Evolutionary conservation across 176 grass and related monocot species (phyloP).

Genomic region (Saccharum spontaneum): DNA sequence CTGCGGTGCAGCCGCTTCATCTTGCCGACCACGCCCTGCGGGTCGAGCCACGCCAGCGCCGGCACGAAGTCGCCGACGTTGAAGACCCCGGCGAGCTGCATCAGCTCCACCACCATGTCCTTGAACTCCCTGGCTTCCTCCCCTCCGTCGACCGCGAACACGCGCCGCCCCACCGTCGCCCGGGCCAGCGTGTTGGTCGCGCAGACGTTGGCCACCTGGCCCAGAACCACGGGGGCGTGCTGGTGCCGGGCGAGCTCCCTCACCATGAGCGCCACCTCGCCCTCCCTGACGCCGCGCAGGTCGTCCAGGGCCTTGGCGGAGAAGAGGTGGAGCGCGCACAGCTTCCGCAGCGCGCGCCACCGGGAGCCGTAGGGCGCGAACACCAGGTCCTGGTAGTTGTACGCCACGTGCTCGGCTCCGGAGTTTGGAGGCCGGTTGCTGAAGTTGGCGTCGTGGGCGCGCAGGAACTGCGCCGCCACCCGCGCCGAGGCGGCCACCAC

Average conservation of each 20-base stretch:
- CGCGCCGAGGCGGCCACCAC: conserved; percentile 1
- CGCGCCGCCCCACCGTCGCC: not conserved
- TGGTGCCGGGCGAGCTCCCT: not conserved
- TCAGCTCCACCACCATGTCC: conserved; percentile 16
- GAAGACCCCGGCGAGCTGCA: conserved; percentile 15
- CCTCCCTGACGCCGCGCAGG: not conserved
- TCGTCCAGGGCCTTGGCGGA: not conserved
- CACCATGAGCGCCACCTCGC: conserved; percentile 9
- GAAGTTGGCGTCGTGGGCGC: conserved; percentile 11
- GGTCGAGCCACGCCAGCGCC: not conserved
- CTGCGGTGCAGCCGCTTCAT: conserved; percentile 20
- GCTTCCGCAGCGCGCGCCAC: conserved; percentile 13
- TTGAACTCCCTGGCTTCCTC: conserved; percentile 4
- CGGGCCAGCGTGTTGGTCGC: conserved; percentile 7
- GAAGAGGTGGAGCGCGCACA: conserved; percentile 25
- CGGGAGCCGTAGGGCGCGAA: conserved; percentile 6
- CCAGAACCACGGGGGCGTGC: not conserved
- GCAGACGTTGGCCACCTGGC: not conserved
- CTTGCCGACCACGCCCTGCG: not conserved
- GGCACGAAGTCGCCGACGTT: conserved; percentile 13
- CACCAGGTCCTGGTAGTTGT: no score
- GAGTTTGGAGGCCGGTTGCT: not conserved
- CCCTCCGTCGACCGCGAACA: not conserved
- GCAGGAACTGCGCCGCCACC: not conserved
- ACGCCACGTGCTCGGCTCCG: no score